Evolutionary conservation across 257 asterid species (phyloP), one percentile per base, ranked within the genome.

Genomic region (Solanum raphanifolium): DNA sequence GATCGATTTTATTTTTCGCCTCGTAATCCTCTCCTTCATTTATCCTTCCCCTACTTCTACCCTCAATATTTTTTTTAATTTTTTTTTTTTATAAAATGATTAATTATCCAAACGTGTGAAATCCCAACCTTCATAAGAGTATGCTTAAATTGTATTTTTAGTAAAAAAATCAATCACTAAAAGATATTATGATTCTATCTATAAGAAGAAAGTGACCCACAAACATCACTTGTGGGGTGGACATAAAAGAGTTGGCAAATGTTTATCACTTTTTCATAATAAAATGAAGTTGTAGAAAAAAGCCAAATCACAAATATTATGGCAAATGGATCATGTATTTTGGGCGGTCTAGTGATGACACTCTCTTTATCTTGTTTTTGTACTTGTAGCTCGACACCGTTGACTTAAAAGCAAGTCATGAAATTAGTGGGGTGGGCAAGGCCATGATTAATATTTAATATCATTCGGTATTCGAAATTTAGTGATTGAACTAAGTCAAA

Each of bases 301-400:
- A 38, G 2, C 4, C 9, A 31, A 32, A 71, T 41, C n/a, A 60
- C 69, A 60, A 60, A 38, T 13, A n/a, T 65, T n/a, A 25, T 25
- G 15, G 85, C 85, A 81, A 81, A 46, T 81, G 68, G 68, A 5
- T 46, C 68, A 46, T 29, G 38, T 9, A 48, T 29, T 9, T 81
- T 81, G 85, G 85, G 27, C 85, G 85, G 85, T 46, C 68, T 27
- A 29, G 85, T 81, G 85, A 46, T 81, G 85, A 46, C 85, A 15
- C 11, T 46, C 60, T 27, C 41, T 81, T 81, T 81, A 46, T 81
- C 85, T 46, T 16, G 5, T 43, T 79, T 79, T 21, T 75, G 9
- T 39, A 76, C 29, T 35, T 78, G 31, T n/a, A 60, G 66, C 68
- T 46, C 3, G 29, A 5, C 29, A n/a, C 68, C 3, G 32, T 81